Percentiles rank a stretch among this genome's conserved stretches.
Conservation (phyloP, 805 yeast species). For the Priceomyces medius region DNA sequence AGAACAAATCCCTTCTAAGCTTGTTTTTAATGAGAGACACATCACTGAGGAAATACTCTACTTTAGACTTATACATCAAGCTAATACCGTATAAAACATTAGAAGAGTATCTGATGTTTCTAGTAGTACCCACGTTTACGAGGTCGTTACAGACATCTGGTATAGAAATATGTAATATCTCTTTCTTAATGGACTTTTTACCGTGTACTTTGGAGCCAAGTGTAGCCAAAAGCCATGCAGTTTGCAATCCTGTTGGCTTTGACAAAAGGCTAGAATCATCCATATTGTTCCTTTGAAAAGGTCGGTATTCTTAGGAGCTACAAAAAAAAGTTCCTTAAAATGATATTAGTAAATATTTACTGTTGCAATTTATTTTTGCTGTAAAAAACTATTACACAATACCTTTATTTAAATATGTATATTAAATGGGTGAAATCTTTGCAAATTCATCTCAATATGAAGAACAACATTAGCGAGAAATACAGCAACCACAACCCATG, state of each 20-base stretch:
- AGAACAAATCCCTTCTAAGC: slow-evolving; percentile 9
- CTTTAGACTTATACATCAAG: slow-evolving; percentile 48
- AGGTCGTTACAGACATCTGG: slow-evolving; percentile 38
- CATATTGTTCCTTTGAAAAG: no score
- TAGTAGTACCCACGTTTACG: slow-evolving; percentile 2
- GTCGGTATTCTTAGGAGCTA: no score
- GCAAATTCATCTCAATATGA: no score
- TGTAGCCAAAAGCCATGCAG: slow-evolving; percentile 43
- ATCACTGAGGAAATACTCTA: slow-evolving; percentile 43
- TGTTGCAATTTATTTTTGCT: no score
- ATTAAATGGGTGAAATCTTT: no score
- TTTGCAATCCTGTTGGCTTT: slow-evolving; percentile 13
- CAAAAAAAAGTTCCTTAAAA: no score
- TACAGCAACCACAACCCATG: no score
- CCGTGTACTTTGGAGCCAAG: slow-evolving; percentile 33
- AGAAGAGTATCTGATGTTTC: slow-evolving; percentile 34
- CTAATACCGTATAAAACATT: slow-evolving; percentile 49
- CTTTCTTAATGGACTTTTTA: slow-evolving; percentile 28
- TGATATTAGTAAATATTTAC: no score
- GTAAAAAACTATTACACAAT: no score
- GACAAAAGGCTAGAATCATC: neutral
- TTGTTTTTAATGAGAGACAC: slow-evolving; percentile 14
- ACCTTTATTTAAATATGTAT: no score
- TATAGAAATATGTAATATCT: slow-evolving; percentile 37
- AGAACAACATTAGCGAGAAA: no score